Evolutionary conservation across 176 grass and related monocot genomes (phyloP).

Genomic region (Aechmea fasciata): DNA sequence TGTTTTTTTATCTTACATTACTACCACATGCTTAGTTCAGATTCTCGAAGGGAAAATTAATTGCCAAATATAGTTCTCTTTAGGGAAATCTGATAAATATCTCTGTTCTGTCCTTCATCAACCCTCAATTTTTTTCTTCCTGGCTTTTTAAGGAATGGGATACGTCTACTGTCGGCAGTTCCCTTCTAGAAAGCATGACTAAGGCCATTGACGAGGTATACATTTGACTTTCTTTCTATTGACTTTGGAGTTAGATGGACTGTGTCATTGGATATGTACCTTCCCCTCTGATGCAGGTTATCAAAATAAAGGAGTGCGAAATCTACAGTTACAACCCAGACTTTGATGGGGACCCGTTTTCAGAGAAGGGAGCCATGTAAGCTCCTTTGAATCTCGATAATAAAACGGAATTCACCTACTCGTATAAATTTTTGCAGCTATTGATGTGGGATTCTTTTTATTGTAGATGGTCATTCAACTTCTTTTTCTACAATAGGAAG

Average conservation of each 20-base stretch:
- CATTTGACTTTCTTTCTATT: neutral
- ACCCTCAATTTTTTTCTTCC: no score
- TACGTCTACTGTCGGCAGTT: constrained; percentile 41
- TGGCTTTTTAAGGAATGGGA: constrained; percentile 60
- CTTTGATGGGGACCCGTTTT: constrained; percentile 62
- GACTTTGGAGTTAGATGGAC: neutral
- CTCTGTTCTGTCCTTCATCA: no score
- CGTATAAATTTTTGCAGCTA: neutral
- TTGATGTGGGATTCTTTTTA: constrained; percentile 5
- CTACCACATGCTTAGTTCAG: no score
- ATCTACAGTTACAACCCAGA: constrained; percentile 95
- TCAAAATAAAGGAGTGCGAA: constrained; percentile 78
- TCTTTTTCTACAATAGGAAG: constrained; percentile 97
- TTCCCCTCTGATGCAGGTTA: constrained; percentile 44
- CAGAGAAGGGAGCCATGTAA: constrained; percentile 88
- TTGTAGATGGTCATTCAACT: constrained; percentile 85
- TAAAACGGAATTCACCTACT: neutral
- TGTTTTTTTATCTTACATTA: no score
- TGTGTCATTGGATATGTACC: constrained; percentile 2
- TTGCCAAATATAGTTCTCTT: no score
- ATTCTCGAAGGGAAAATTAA: no score
- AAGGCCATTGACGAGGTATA: constrained; percentile 86
- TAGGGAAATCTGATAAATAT: no score
- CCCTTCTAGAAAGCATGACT: constrained; percentile 79
- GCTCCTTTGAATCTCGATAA: constrained; percentile 11